Percentiles rank a stretch among this genome's conserved stretches.
Evolutionary conservation across 2,329 filamentous ascomycete genomes (phyloP).

Genomic region (Graphilbum sp.): DNA sequence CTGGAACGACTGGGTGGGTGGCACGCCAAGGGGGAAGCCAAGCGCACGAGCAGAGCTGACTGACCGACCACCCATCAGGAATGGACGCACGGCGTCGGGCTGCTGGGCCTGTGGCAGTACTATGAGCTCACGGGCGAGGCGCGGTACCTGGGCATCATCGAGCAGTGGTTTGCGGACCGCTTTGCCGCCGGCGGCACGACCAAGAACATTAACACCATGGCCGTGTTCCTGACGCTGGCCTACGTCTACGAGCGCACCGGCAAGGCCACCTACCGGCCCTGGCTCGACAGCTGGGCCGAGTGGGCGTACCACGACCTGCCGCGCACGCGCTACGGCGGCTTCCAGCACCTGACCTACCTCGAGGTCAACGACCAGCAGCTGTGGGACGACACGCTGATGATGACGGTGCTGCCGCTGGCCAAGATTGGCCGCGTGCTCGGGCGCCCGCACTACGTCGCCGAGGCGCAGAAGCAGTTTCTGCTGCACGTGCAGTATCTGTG

Average conservation of each 20-base stretch:
- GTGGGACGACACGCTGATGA: constrained; percentile 80
- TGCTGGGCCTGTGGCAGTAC: constrained; percentile 73
- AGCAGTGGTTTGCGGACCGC: constrained; percentile 55
- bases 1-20: constrained; percentile 53
- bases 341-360: constrained; percentile 63
- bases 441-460: constrained; percentile 56
- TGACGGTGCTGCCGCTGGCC: constrained; percentile 66
- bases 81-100: constrained; percentile 66
- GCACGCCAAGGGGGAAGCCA: too few relatives aligned
- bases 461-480: constrained; percentile 64
- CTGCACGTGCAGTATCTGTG: constrained; percentile 66
- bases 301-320: constrained; percentile 67
- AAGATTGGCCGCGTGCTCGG: constrained; percentile 61
- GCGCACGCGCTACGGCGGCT: constrained; percentile 52
- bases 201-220: constrained; percentile 80
- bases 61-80: constrained; percentile 28
- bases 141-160: constrained; percentile 46
- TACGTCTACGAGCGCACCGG: constrained; percentile 62
- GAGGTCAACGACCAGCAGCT: constrained; percentile 57
- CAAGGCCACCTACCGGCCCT: constrained; percentile 53
- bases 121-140: constrained; percentile 52
- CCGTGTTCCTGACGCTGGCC: constrained; percentile 58
- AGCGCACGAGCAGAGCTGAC: not conserved
- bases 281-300: constrained; percentile 68
- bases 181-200: constrained; percentile 57